phyloP scores from a whole-genome alignment of 441 rosid species.

The Breynia disticha region DNA sequence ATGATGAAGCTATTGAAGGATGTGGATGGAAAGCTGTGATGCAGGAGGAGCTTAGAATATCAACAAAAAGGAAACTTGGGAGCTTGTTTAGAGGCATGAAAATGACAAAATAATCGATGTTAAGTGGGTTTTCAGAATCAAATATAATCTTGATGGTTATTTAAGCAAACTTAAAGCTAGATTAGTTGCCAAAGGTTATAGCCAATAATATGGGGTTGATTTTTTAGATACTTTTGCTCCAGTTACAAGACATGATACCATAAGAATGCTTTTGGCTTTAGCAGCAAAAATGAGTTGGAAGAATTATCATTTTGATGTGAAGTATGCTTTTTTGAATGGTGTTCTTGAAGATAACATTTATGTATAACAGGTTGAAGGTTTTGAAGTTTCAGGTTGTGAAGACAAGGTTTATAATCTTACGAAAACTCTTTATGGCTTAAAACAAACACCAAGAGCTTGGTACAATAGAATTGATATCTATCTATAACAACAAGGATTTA shows the following conservation, averaged over 20 bases:
- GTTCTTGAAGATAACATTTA: neutral
- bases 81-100: neutral
- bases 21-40: too few species aligned
- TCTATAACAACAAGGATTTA: neutral
- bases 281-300: neutral
- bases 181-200: too few species aligned
- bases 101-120: neutral
- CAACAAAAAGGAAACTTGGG: neutral
- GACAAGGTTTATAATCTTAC: neutral
- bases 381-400: neutral
- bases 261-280: neutral
- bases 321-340: neutral
- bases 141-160: too few species aligned
- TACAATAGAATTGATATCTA: neutral
- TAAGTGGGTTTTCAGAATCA: neutral
- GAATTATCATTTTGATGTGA: neutral
- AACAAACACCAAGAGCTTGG: constrained; percentile 2
- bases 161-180: too few species aligned
- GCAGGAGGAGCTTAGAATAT: neutral
- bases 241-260: too few species aligned
- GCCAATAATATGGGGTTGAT: too few species aligned
- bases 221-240: too few species aligned
- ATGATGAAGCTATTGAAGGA: neutral
- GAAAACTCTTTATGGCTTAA: neutral
- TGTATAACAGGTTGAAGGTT: neutral